A percentile compares a stretch with the other conserved stretches of the same genome.
These are phyloP conservation scores for Arachnopeziza araneosa DNA, from an alignment of 2,329 filamentous ascomycete species.

Conservation along the genomic window DNA sequence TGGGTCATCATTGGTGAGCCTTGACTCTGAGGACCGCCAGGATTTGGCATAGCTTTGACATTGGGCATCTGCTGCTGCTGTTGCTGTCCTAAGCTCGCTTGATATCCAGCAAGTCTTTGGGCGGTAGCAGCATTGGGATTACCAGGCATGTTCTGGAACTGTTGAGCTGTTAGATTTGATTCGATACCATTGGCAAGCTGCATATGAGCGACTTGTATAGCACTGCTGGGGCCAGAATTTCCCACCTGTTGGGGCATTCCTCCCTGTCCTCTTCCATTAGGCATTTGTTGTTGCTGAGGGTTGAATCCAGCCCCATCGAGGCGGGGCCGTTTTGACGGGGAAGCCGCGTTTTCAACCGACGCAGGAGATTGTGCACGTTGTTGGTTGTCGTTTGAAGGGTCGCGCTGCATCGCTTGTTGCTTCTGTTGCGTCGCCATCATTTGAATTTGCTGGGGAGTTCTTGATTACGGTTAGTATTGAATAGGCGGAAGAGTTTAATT, in stretches of 20 bases:
- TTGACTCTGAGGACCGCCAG: conserved; percentile 65
- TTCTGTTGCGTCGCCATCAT: conserved; percentile 67
- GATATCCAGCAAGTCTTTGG: conserved; percentile 76
- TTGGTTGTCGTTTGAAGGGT: conserved; percentile 77
- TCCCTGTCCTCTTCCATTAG: conserved; percentile 62
- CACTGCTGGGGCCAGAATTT: conserved; percentile 44
- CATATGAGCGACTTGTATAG: conserved; percentile 51
- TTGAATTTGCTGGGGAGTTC: conserved; percentile 56
- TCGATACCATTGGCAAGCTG: conserved; percentile 67
- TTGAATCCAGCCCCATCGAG: conserved; percentile 70
- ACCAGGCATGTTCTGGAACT: conserved; percentile 60
- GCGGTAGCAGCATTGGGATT: conserved; percentile 29
- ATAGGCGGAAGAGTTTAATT: not conserved
- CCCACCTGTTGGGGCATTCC: conserved; percentile 68
- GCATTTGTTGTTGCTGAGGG: conserved; percentile 61
- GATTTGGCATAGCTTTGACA: conserved; percentile 57
- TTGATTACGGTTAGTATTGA: not conserved
- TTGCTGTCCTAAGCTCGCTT: conserved; percentile 76
- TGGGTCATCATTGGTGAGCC: conserved; percentile 74
- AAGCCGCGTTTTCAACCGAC: conserved; percentile 81
- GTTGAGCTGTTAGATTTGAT: conserved; percentile 64
- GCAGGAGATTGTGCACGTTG: conserved; percentile 72
- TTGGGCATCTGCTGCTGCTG: conserved; percentile 38
- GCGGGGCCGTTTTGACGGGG: conserved; percentile 83
- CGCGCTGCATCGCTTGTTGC: conserved; percentile 78